Percentiles rank a stretch among this genome's conserved stretches.
phyloP scores from a whole-genome alignment of 306 rosid genomes.

The Aeschynomene evenia region DNA sequence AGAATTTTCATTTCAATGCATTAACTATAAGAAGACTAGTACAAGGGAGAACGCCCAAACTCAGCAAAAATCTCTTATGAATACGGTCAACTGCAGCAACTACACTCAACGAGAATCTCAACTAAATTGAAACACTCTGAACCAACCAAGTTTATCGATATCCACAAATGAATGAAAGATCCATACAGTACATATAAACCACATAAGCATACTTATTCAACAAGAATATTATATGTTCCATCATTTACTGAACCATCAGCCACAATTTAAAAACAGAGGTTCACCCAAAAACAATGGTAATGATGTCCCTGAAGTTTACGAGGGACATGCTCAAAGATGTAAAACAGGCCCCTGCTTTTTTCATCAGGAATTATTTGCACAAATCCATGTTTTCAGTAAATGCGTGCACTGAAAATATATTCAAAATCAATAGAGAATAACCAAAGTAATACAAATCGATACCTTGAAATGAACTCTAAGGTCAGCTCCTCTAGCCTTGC shows the following conservation, averaged over 20 bases:
- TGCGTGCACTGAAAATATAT: too few species aligned
- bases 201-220: not conserved
- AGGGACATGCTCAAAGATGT: constrained; percentile 38
- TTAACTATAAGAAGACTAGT: not conserved
- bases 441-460: not conserved
- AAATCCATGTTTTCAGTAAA: not conserved
- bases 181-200: not conserved
- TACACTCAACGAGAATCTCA: not conserved
- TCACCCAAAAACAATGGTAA: constrained; percentile 69
- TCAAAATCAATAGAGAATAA: not conserved
- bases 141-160: not conserved
- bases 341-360: constrained; percentile 27
- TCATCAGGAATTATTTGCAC: not conserved
- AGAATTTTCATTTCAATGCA: not conserved
- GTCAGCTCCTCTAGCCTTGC: constrained; percentile 92
- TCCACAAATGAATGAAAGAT: not conserved
- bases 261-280: constrained; percentile 49
- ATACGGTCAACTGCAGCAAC: not conserved
- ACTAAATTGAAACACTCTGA: not conserved
- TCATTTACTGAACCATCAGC: constrained; percentile 72
- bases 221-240: constrained; percentile 29
- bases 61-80: not conserved
- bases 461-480: constrained; percentile 97
- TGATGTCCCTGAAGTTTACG: constrained; percentile 53
- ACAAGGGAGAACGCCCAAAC: not conserved